Base-by-base conservation (phyloP, 2,329 filamentous ascomycete genomes). In the Chrysosporium queenslandicum region DNA sequence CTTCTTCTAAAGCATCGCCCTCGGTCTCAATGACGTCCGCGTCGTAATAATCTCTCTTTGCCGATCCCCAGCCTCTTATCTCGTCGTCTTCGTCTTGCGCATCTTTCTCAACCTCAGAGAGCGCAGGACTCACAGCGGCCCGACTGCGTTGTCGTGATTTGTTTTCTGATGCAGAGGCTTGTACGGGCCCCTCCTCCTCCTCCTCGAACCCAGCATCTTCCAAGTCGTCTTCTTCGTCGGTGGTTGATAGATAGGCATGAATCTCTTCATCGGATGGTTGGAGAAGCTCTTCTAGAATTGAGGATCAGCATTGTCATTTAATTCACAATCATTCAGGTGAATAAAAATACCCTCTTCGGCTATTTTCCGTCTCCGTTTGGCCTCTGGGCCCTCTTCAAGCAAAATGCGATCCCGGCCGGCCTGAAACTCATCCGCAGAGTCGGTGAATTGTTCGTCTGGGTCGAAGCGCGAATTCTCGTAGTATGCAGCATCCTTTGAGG, bases 381-480 rank as follows among this genome's bases (percentile, higher is more conserved):
- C 82, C 36, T 81, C 79, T 12, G 85, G 87, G 30, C 78, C 85
- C 59, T 95, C 88, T 27, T 94, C 87, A 34, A 98, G 77, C 62
- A 91, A 70, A 57, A 98, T 82, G 64, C 87, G 85, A 69, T 98
- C 92, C 58, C 86, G 81, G 58, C 90, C 85, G 55, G 90, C 75
- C 63, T 91, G 87, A 67, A 95, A 94, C 66, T 95, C 88, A 68
- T 98, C 92, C 67, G 95, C 88, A 1, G 89, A 94, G 66, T 96
- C 85, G 58, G 90, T 87, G 60, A 98, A 84, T 69, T 94, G 88
- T 68, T 91, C 83, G 56, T 73, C 65, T 18, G 67, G 55, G 49
- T 65, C 63, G 47, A 67, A 72, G 53, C 66, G 70, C 30, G 64
- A 63, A 39, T 60, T 61, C 43, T 61, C 60, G 7, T 61, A 55